Evolutionary conservation across 768 basidiomycete species (phyloP).

Genomic region (Asterophora parasitica): DNA sequence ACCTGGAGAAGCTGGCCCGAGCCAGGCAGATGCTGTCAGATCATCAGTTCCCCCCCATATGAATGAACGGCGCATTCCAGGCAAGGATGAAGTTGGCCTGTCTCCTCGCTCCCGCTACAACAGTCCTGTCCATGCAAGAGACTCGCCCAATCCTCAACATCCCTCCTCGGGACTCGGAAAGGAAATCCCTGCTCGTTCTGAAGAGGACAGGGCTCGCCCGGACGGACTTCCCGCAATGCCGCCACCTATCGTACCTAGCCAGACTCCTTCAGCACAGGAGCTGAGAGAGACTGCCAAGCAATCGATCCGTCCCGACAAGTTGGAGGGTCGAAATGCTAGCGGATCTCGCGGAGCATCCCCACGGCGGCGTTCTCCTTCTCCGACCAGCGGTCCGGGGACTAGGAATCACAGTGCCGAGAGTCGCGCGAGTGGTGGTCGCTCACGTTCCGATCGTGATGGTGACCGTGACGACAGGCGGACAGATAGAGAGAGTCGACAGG

Average conservation of each 20-base stretch:
- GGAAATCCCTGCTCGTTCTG: slow-evolving; percentile 30
- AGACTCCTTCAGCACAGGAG: slow-evolving; percentile 74
- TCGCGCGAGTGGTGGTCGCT: slow-evolving; percentile 62
- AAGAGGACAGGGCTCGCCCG: slow-evolving; percentile 37
- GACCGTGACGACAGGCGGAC: slow-evolving; percentile 47
- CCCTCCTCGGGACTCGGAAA: slow-evolving; percentile 19
- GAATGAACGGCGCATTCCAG: slow-evolving; percentile 16
- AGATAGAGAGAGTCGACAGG: slow-evolving; percentile 49
- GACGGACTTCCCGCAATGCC: slow-evolving; percentile 58
- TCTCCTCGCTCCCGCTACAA: slow-evolving; percentile 21
- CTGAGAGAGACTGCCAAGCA: slow-evolving; percentile 77
- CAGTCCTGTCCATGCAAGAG: slow-evolving; percentile 21
- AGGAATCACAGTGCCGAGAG: slow-evolving; percentile 70
- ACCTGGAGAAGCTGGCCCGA: slow-evolving; percentile 9
- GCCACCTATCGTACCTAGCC: slow-evolving; percentile 73
- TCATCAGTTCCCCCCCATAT: slow-evolving; percentile 15
- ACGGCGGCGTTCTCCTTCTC: slow-evolving; percentile 61
- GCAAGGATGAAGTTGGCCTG: slow-evolving; percentile 19
- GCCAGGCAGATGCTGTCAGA: slow-evolving; percentile 13
- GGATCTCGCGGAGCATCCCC: slow-evolving; percentile 56
- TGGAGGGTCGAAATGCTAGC: slow-evolving; percentile 45
- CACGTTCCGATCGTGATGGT: slow-evolving; percentile 49
- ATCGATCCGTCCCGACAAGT: slow-evolving; percentile 45
- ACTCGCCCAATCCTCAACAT: slow-evolving; percentile 16
- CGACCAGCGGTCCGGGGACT: slow-evolving; percentile 60